Conservation (phyloP, 1,284 basidiomycete genomes). For the Trametes versicolor region DNA sequence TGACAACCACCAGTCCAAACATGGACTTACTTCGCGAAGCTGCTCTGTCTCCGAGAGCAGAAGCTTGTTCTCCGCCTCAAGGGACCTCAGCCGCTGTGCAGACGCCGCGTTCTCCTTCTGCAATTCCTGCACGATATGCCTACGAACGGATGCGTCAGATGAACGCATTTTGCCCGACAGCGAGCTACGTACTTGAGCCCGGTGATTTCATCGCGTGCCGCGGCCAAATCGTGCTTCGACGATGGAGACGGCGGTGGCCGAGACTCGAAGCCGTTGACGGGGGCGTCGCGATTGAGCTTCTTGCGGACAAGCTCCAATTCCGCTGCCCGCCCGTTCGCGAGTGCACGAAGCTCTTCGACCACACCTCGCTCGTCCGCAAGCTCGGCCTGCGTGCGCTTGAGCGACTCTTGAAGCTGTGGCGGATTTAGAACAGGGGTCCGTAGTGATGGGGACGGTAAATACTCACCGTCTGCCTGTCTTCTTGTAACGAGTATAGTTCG, state of each 20-base stretch:
- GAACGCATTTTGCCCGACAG: not conserved
- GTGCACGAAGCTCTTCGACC: slow-evolving; percentile 51
- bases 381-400: slow-evolving; percentile 47
- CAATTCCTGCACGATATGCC: slow-evolving; percentile 89
- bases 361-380: slow-evolving; percentile 48
- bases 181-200: slow-evolving; percentile 72
- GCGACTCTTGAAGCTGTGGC: slow-evolving; percentile 45
- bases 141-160: slow-evolving; percentile 42
- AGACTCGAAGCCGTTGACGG: slow-evolving; percentile 50
- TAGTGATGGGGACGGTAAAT: not conserved
- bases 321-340: slow-evolving; percentile 55
- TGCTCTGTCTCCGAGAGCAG: slow-evolving; percentile 80
- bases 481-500: slow-evolving; percentile 32
- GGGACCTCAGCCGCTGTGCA: slow-evolving; percentile 70
- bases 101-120: slow-evolving; percentile 82
- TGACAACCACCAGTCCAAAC: not conserved
- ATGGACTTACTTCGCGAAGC: slow-evolving; percentile 69
- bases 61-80: slow-evolving; percentile 82
- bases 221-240: slow-evolving; percentile 62
- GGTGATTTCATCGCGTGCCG: slow-evolving; percentile 70
- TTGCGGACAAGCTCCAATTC: slow-evolving; percentile 69
- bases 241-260: slow-evolving; percentile 49
- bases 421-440: not conserved
- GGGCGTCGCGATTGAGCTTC: slow-evolving; percentile 63
- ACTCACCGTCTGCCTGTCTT: slow-evolving; percentile 53